Conservation (phyloP, 192 early-diverging fungal species). For the Spizellomyces sp. region DNA sequence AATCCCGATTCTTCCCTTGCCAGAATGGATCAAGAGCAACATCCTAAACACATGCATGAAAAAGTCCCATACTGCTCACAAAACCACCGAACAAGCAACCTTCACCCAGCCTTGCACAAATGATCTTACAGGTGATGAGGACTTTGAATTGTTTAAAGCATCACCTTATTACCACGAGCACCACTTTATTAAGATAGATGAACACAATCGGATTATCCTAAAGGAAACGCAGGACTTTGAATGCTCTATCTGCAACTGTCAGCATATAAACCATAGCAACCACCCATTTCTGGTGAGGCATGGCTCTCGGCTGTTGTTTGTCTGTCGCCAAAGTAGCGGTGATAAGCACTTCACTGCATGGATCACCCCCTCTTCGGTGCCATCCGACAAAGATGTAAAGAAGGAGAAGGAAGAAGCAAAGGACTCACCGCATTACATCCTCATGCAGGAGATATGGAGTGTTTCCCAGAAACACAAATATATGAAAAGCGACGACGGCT, state of each 20-base stretch:
- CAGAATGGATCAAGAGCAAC: conserved; percentile 11
- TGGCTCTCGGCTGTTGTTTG: conserved; percentile 7
- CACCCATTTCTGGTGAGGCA: conserved; percentile 21
- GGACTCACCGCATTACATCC: conserved; percentile 5
- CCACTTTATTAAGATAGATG: not conserved
- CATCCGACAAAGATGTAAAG: too few species aligned
- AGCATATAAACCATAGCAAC: conserved; percentile 23
- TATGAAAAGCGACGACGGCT: not conserved
- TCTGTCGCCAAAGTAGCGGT: conserved; percentile 14
- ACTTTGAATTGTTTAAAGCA: conserved; percentile 17
- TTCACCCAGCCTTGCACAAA: conserved; percentile 9
- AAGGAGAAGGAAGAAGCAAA: not conserved
- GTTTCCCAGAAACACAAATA: not conserved
- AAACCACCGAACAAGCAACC: not conserved
- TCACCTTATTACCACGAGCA: not conserved
- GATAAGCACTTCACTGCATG: conserved; percentile 1
- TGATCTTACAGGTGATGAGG: not conserved
- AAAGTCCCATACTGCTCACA: not conserved
- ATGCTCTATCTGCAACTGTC: conserved; percentile 10
- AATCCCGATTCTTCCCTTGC: conserved; percentile 4
- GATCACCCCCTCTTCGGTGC: too few species aligned
- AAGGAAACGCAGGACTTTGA: conserved; percentile 21
- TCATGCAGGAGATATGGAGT: conserved; percentile 10
- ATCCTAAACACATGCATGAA: conserved; percentile 11
- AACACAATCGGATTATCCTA: conserved; percentile 17